Base-by-base conservation (phyloP, 148 eudicot species). In the Chenopodium album region DNA sequence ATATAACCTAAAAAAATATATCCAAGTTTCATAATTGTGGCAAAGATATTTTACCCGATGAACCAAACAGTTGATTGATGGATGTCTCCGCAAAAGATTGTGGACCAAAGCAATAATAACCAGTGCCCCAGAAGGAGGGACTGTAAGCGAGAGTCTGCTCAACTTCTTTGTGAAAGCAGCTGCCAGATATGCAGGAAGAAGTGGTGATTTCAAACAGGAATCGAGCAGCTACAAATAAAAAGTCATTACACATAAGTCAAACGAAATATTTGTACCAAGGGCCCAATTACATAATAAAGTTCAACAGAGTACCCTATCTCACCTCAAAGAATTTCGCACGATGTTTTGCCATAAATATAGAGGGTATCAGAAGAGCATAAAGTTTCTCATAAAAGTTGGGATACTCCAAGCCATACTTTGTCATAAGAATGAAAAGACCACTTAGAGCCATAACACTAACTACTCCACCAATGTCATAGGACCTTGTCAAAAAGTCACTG, bases 401-500 rank as follows among this genome's bases (percentile, higher is more conserved):
- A 86, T 96, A 96, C 81, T 94, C 98, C 75, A 96, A 82, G 32
- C 92, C 92, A 86, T 96, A 86, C 82, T 89, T 89, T 29, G 97
- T 94, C 97, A 96, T 96, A 79, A 96, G 97, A 88, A 94, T 78
- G 83, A 79, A 94, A 54, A 96, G 91, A 65, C 99, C 90, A 80
- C 88, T 91, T 54, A 96, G 87, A 87, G 99, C 94, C 99, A 96
- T 94, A 80, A 96, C 98, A 87, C 99, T 96, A 60, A 91, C 87
- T 82, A 94, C 97, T 79, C 99, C 99, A 46, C 99, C 99, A 82
- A 94, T 90, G 86, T 94, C 98, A 85, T 94, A 96, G 16, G 99
- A 96, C 82, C 91, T 87, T n/a, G 99, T 92, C 85, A 96, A 89
- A 88, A 96, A 96, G 82, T 96, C 99, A 88, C 99, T 96, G 99